A percentile compares a stretch with the other conserved stretches of the same genome.
Conservation (phyloP, 2,329 filamentous ascomycete species). For the Didymella arachidicola region DNA sequence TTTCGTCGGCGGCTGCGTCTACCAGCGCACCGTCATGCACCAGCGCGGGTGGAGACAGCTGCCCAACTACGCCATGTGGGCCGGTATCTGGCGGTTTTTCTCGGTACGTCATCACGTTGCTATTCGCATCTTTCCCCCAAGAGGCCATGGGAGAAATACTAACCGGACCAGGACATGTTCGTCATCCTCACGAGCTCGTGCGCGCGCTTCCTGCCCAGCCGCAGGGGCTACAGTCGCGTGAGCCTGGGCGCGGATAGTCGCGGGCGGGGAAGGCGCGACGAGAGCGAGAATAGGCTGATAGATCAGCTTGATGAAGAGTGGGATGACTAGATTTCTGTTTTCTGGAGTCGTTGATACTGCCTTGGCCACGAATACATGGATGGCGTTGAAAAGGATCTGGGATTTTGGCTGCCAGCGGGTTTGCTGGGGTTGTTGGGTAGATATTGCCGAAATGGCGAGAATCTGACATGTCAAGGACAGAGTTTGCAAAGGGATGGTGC, state of each 20-base stretch:
- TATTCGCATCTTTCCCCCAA: too few relatives aligned
- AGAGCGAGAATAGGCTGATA: constrained; percentile 92
- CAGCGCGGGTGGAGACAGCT: constrained; percentile 94
- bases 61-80: constrained; percentile 94
- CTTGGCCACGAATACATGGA: background rate
- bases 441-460: background rate
- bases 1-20: constrained; percentile 89
- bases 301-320: constrained; percentile 97
- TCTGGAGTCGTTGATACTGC: background rate
- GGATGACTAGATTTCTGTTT: constrained; percentile 70
- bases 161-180: constrained; percentile 61
- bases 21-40: constrained; percentile 93
- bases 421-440: background rate
- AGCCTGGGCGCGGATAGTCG: constrained; percentile 58
- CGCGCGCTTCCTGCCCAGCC: constrained; percentile 68
- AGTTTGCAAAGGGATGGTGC: too few relatives aligned
- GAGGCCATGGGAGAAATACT: constrained; percentile 1
- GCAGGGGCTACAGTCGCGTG: constrained; percentile 72
- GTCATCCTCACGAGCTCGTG: constrained; percentile 75
- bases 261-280: constrained; percentile 59
- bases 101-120: constrained; percentile 63
- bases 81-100: constrained; percentile 83
- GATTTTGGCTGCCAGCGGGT: background rate
- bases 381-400: background rate
- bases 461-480: too few relatives aligned